These are phyloP conservation scores for Lepiota venenata DNA, from an alignment of 768 basidiomycete species.

Conservation along the genomic window DNA sequence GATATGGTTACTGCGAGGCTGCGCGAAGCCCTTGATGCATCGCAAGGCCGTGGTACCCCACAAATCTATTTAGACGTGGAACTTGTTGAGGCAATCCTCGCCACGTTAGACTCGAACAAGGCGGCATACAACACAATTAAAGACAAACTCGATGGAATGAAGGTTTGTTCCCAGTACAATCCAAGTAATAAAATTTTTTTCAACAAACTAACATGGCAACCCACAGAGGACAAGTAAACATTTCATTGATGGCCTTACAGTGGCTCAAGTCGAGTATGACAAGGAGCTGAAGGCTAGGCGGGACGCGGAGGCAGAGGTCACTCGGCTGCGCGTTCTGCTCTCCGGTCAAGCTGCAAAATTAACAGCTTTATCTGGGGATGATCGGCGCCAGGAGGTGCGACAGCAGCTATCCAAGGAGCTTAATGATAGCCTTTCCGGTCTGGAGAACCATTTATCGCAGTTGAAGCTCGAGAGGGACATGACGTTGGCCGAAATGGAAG, in stretches of 20 bases:
- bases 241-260: slow-evolving; percentile 88
- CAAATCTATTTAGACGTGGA: slow-evolving; percentile 70
- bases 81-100: slow-evolving; percentile 68
- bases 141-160: slow-evolving; percentile 78
- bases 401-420: slow-evolving; percentile 80
- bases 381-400: slow-evolving; percentile 71
- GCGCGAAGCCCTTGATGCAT: slow-evolving; percentile 59
- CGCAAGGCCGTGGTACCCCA: slow-evolving; percentile 53
- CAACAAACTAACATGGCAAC: background rate
- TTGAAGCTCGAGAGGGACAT: slow-evolving; percentile 89
- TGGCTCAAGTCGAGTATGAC: slow-evolving; percentile 94
- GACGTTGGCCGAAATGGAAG: slow-evolving; percentile 90
- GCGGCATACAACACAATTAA: slow-evolving; percentile 63
- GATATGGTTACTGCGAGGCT: slow-evolving; percentile 49
- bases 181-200: background rate
- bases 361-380: slow-evolving; percentile 81
- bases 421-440: slow-evolving; percentile 64
- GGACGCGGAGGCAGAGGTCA: slow-evolving; percentile 92
- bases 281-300: slow-evolving; percentile 83
- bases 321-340: slow-evolving; percentile 76
- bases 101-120: slow-evolving; percentile 61
- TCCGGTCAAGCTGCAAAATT: slow-evolving; percentile 88
- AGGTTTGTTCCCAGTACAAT: slow-evolving; percentile 50
- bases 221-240: slow-evolving; percentile 84
- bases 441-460: slow-evolving; percentile 85